Base-by-base conservation (phyloP, 495 filamentous ascomycete species). In the Neurospora tetrasperma region DNA sequence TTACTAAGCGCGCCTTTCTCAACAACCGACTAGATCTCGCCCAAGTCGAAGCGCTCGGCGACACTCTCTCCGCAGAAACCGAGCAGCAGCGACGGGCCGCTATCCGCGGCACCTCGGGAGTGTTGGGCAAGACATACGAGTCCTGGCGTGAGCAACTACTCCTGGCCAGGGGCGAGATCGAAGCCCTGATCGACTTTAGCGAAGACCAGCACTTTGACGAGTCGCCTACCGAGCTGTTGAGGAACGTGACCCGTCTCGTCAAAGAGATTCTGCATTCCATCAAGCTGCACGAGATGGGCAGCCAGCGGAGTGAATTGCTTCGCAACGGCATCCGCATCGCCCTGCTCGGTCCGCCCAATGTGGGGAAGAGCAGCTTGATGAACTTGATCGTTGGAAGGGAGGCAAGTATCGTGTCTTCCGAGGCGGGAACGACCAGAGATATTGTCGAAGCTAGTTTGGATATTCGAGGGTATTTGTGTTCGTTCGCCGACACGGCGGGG, bases 131-230 rank as follows among this genome's bases (percentile, higher is more conserved):
- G 71, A 90, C 88, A 5, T 99, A 98, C 81, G 95, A 98, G 75
- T 73, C 72, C 39, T 99, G 96, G 96, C 88, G 96, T 14, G 83
- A 88, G 72, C 84, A 89, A 41, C 82, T 99, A 8, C 83, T 98
- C 9, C 85, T 91, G 75, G 94, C 94, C 35, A 88, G 95, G 9
- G 96, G 93, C 7, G 94, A 98, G 81, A 85, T 98, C 69, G 96
- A 99, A 79, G 96, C 96, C 1, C 82, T 98, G 73, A 98, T 99
- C 77, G 96, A 99, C 79, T 99, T 99, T 80, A 90, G 92, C 1
- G 96, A 99, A 81, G 96, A 98, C 77, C 95, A 98, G 82, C 91
- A 97, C 83, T 98, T 99, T 75, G 95, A 98, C 71, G 94, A 97
- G 77, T 91, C 93, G 2, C 91, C 94, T 0, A 83, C 85, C 8